These are phyloP conservation scores for Psilocybe cubensis DNA, from an alignment of 768 basidiomycete genomes.

Conservation along the genomic window DNA sequence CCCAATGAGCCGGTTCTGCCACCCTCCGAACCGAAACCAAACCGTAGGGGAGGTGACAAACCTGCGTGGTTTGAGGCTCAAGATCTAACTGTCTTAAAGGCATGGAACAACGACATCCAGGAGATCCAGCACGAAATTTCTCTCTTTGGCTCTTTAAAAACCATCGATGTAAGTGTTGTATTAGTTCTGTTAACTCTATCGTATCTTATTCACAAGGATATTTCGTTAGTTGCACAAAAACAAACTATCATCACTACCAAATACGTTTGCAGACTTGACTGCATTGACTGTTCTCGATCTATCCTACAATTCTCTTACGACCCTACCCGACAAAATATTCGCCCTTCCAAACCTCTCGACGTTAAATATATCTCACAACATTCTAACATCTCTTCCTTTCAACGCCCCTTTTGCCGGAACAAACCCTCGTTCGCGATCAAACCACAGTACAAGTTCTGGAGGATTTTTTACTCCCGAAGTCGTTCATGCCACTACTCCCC, in stretches of 20 bases:
- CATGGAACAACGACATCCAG: slow-evolving; percentile 78
- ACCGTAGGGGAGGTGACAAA: slow-evolving; percentile 43
- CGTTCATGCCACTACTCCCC: slow-evolving; percentile 60
- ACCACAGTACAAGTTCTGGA: slow-evolving; percentile 41
- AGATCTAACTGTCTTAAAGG: slow-evolving; percentile 75
- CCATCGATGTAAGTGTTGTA: slow-evolving; percentile 63
- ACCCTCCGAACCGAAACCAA: slow-evolving; percentile 34
- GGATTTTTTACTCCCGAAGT: slow-evolving; percentile 70
- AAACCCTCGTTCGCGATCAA: slow-evolving; percentile 25
- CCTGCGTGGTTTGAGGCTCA: slow-evolving; percentile 85
- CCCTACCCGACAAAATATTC: slow-evolving; percentile 67
- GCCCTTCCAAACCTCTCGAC: slow-evolving; percentile 67
- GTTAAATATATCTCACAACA: slow-evolving; percentile 77
- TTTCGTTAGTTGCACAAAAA: slow-evolving; percentile 72
- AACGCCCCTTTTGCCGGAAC: slow-evolving; percentile 53
- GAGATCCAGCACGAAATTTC: slow-evolving; percentile 85
- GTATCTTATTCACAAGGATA: background rate
- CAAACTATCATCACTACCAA: slow-evolving; percentile 61
- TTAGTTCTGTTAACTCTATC: background rate
- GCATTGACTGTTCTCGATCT: slow-evolving; percentile 71
- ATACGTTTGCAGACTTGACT: slow-evolving; percentile 69
- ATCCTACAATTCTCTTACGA: slow-evolving; percentile 69
- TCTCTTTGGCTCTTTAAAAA: slow-evolving; percentile 82
- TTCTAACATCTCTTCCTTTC: slow-evolving; percentile 63
- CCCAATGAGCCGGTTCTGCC: slow-evolving; percentile 60